Conservation (phyloP, 495 filamentous ascomycete genomes). For the Corynascus novoguineensis region DNA sequence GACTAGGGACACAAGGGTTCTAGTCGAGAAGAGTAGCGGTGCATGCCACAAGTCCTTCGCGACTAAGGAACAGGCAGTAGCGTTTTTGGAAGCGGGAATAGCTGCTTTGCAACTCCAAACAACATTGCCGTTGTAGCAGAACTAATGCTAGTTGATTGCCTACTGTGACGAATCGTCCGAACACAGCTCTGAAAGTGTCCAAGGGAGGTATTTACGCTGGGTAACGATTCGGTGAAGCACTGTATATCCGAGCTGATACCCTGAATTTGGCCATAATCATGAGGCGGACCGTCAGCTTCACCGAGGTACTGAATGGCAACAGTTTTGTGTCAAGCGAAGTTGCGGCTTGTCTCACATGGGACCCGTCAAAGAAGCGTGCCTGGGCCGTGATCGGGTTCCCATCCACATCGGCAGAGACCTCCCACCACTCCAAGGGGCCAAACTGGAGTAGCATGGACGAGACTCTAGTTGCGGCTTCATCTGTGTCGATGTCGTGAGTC, state of each 20-base stretch:
- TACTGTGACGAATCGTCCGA: too few relatives aligned
- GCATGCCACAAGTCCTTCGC: too few relatives aligned
- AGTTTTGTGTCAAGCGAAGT: slow-evolving; percentile 17
- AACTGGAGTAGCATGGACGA: slow-evolving; percentile 26
- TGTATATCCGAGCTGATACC: slow-evolving; percentile 30
- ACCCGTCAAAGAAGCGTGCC: slow-evolving; percentile 29
- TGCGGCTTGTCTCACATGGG: slow-evolving; percentile 30
- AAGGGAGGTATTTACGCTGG: too few relatives aligned
- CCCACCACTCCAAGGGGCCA: slow-evolving; percentile 34
- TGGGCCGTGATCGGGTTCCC: slow-evolving; percentile 31
- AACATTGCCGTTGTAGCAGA: too few relatives aligned
- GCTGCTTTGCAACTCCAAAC: too few relatives aligned
- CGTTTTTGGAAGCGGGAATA: too few relatives aligned
- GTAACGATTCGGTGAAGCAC: slow-evolving; percentile 20
- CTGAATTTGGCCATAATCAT: slow-evolving; percentile 36
- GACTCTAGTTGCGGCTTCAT: slow-evolving; percentile 11
- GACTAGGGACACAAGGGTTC: too few relatives aligned
- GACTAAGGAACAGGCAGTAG: too few relatives aligned
- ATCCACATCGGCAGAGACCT: slow-evolving; percentile 6
- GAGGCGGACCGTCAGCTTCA: slow-evolving; percentile 28
- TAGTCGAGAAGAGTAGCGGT: too few relatives aligned
- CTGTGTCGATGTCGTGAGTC: slow-evolving; percentile 18
- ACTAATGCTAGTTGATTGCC: too few relatives aligned
- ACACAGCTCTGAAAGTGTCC: too few relatives aligned
- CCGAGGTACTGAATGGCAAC: slow-evolving; percentile 21